Conservation (phyloP, 495 filamentous ascomycete genomes). For the Entonaema liquescens region DNA sequence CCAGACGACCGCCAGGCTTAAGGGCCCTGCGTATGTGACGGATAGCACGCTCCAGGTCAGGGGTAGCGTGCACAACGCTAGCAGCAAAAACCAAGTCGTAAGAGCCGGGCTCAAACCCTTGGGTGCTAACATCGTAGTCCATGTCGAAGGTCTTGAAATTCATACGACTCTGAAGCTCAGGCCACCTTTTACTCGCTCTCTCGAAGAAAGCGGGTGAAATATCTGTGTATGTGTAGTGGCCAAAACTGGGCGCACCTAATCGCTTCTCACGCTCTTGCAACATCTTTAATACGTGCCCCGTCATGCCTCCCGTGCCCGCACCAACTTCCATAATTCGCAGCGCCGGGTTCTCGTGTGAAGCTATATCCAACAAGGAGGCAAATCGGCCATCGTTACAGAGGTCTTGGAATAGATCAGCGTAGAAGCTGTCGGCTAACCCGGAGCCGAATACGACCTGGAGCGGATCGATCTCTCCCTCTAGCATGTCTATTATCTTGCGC, state of each 20-base stretch:
- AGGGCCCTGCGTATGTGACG: conserved; percentile 50
- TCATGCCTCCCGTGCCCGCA: conserved; percentile 50
- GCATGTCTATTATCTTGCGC: conserved; percentile 5
- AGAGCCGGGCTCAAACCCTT: conserved; percentile 51
- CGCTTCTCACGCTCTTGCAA: conserved; percentile 26
- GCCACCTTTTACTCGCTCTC: conserved; percentile 8
- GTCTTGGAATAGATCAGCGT: conserved; percentile 12
- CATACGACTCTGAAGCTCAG: conserved; percentile 13
- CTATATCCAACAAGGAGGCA: background rate
- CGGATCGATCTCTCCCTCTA: conserved; percentile 10
- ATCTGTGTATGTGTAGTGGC: conserved; percentile 57
- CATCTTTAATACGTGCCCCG: conserved; percentile 12
- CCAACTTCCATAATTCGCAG: conserved; percentile 54
- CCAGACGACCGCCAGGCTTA: conserved; percentile 59
- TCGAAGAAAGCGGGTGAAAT: conserved; percentile 53
- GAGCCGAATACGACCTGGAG: conserved; percentile 10
- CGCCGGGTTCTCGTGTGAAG: conserved; percentile 13
- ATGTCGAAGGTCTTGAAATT: conserved; percentile 54
- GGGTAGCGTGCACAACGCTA: conserved; percentile 57
- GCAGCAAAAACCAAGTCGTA: conserved; percentile 60
- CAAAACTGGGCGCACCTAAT: conserved; percentile 23
- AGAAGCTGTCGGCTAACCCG: conserved; percentile 8
- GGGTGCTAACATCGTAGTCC: conserved; percentile 47
- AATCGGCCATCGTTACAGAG: conserved; percentile 11
- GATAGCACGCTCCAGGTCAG: conserved; percentile 47